Evolutionary conservation across 768 basidiomycete genomes (phyloP), one percentile per base, ranked within the genome.

Genomic region (Leucosporidium creatinivorum): DNA sequence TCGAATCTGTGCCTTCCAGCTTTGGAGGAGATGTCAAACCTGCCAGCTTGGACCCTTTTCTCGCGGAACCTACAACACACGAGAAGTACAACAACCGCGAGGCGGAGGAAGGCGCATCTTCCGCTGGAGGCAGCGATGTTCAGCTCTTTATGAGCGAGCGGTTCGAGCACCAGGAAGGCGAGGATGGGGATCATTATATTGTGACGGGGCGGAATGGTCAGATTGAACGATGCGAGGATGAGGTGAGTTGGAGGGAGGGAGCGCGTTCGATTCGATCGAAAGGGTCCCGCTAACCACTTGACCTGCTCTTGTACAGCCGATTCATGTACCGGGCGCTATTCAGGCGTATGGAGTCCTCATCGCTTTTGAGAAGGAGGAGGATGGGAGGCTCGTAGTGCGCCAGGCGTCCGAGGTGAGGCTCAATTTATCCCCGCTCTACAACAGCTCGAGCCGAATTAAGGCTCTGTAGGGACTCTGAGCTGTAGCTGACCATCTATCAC

Each of bases 271-370:
- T 33, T 33, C 33, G 33, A 5, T 33, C 33, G 33, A 33, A n/a
- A n/a, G n/a, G n/a, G n/a, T n/a, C 33, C 33, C 10, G 57, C 57
- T 58, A 10, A 58, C 23, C n/a, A n/a, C n/a, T 58, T 8, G 18
- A 23, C 26, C 47, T 17, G 3, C 17, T 44, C n/a, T 31, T 48
- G 33, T 54, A 10, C 62, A 88, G 86, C 90, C 89, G 0, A 92
- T 92, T 58, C 84, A 86, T 1, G 85, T 86, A 0, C 90, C 89
- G 18, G 89, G 89, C 4, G 86, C 89, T 2, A 83, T 91, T 2
- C 90, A 92, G 79, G 86, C 85, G 0, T 92, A 87, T 73, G 89
- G 89, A n/a, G 86, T 91, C 0, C 81, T 91, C 5, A 83, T 91
- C 59, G 87, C 83, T 1, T 78, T 90, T 1, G 85, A 87, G 67